Percentiles rank a stretch among this genome's conserved stretches.
phyloP scores from a whole-genome alignment of 306 rosid genomes.

The Argentina anserina region DNA sequence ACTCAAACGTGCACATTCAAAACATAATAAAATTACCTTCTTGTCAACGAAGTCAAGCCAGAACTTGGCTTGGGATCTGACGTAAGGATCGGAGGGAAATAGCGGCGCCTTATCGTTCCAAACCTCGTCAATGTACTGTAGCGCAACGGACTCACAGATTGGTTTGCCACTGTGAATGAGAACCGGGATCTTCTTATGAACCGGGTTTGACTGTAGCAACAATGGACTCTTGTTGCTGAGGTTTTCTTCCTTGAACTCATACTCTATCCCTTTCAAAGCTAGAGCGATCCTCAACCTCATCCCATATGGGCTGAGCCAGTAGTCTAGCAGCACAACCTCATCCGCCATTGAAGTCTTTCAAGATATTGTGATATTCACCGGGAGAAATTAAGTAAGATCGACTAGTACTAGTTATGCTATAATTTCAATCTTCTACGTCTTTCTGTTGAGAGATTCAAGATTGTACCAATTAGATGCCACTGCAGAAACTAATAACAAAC shows the following conservation, averaged over 20 bases:
- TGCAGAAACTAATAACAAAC: background rate
- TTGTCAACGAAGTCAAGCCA: conserved; percentile 44
- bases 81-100: conserved; percentile 36
- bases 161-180: conserved; percentile 51
- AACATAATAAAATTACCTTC: conserved; percentile 22
- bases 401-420: conserved; percentile 15
- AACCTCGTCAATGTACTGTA: conserved; percentile 39
- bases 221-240: conserved; percentile 38
- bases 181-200: conserved; percentile 58
- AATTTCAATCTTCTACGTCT: conserved; percentile 1
- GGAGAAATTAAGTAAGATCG: conserved; percentile 5
- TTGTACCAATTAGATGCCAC: conserved; percentile 8
- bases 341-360: conserved; percentile 14
- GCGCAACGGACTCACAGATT: conserved; percentile 37
- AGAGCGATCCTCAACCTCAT: conserved; percentile 32
- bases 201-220: conserved; percentile 47
- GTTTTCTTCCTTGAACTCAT: conserved; percentile 33
- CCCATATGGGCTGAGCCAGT: conserved; percentile 35
- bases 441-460: conserved; percentile 14
- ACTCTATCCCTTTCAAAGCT: conserved; percentile 34
- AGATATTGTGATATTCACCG: background rate
- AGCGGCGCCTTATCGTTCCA: conserved; percentile 31
- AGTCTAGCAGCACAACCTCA: conserved; percentile 22
- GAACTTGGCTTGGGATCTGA: conserved; percentile 41
- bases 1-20: background rate